Conservation (phyloP, 805 yeast genomes). For the Brettanomyces anomalus region DNA sequence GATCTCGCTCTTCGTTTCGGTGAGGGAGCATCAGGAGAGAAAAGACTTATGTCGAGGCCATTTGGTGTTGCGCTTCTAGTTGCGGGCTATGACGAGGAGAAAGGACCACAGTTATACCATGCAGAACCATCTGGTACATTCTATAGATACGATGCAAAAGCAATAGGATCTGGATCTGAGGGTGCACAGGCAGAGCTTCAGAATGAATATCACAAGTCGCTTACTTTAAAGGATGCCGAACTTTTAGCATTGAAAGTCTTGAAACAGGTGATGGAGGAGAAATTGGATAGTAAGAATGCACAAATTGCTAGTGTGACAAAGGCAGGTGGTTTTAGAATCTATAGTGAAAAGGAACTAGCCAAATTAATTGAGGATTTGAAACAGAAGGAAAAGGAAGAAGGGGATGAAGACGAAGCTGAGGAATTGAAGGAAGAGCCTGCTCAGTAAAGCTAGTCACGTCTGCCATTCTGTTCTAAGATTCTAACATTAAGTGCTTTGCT, state of each 20-base stretch:
- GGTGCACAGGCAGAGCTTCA: constrained; percentile 98
- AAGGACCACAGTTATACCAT: constrained; percentile 93
- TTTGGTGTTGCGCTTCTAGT: constrained; percentile 95
- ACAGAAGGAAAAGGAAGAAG: constrained; percentile 51
- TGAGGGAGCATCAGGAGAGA: constrained; percentile 95
- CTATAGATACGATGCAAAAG: constrained; percentile 96
- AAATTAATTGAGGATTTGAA: constrained; percentile 70
- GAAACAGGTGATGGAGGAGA: constrained; percentile 99
- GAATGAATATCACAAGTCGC: constrained; percentile 89
- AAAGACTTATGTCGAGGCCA: constrained; percentile 93
- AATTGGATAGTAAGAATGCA: constrained; percentile 88
- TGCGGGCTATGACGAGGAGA: constrained; percentile 88
- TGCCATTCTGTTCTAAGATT: background rate
- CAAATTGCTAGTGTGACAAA: constrained; percentile 90
- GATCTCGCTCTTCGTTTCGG: constrained; percentile 95
- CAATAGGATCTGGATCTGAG: constrained; percentile 97
- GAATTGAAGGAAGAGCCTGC: background rate
- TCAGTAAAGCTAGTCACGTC: background rate
- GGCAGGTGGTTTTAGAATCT: constrained; percentile 78
- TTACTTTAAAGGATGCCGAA: constrained; percentile 91
- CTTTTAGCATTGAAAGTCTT: constrained; percentile 76
- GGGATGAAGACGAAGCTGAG: constrained; percentile 4
- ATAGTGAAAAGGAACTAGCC: constrained; percentile 74
- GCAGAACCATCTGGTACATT: constrained; percentile 99
- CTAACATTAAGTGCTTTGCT: background rate